phyloP scores from a whole-genome alignment of 75 land plant genomes.

The Cunninghamia lanceolata region DNA sequence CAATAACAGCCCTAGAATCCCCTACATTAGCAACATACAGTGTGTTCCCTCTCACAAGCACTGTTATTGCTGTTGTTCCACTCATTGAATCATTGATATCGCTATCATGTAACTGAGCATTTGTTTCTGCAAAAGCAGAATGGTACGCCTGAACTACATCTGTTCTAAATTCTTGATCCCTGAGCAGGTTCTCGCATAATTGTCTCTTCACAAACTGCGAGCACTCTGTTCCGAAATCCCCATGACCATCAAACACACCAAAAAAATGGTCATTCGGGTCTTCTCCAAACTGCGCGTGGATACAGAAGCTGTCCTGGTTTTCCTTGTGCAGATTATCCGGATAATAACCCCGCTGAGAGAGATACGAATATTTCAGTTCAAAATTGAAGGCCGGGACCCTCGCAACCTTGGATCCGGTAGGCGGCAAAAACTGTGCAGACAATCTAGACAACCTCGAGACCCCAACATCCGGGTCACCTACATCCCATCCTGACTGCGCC shows the following conservation, averaged over 20 bases:
- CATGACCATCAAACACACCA: constrained; percentile 91
- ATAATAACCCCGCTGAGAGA: constrained; percentile 82
- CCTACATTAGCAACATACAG: constrained; percentile 84
- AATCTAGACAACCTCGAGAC: constrained; percentile 62
- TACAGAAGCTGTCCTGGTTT: constrained; percentile 81
- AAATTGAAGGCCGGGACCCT: constrained; percentile 56
- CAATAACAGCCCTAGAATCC: constrained; percentile 95
- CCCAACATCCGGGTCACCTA: constrained; percentile 66
- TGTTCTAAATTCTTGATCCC: constrained; percentile 32
- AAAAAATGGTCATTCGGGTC: constrained; percentile 68
- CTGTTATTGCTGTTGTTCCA: constrained; percentile 81
- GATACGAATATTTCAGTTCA: constrained; percentile 61
- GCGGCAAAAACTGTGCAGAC: constrained; percentile 83
- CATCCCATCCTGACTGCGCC: not conserved
- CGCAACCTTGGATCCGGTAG: constrained; percentile 74
- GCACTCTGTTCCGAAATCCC: constrained; percentile 82
- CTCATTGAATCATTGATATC: constrained; percentile 79
- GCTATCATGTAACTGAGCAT: constrained; percentile 58
- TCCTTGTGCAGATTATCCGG: constrained; percentile 81
- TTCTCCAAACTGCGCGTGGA: constrained; percentile 69
- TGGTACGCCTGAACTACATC: constrained; percentile 66
- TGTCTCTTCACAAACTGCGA: constrained; percentile 77
- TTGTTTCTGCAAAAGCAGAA: constrained; percentile 57
- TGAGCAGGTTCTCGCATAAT: constrained; percentile 71
- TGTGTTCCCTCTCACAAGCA: constrained; percentile 64